Evolutionary conservation across 169 alveolate genomes (phyloP).

Genomic region (Plasmodium vivax): DNA sequence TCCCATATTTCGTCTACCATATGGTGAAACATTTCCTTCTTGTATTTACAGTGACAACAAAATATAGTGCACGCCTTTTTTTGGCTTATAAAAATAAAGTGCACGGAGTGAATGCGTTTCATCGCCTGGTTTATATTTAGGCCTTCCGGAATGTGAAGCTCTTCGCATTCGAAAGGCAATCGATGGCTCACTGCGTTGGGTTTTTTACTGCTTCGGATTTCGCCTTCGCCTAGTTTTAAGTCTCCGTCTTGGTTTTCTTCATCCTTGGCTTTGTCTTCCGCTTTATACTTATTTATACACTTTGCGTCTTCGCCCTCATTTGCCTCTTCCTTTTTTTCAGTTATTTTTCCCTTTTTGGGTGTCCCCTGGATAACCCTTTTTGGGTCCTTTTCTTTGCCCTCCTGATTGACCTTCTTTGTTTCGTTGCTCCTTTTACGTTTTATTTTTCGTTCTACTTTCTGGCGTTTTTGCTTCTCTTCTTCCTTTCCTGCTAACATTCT

Average conservation of each 20-base stretch:
- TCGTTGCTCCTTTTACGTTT: neutral
- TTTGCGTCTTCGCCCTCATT: neutral
- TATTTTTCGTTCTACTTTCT: neutral
- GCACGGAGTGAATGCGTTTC: neutral
- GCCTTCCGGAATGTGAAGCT: neutral
- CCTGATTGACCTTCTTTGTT: neutral
- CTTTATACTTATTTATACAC: neutral
- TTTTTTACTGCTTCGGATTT: neutral
- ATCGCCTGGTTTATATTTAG: no score
- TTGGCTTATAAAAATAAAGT: neutral
- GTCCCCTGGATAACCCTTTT: neutral
- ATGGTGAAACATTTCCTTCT: neutral
- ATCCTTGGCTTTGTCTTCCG: neutral
- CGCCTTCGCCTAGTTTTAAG: neutral
- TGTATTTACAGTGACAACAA: neutral
- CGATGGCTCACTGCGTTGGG: neutral
- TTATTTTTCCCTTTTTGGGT: neutral
- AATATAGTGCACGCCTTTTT: neutral
- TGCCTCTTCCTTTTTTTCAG: neutral
- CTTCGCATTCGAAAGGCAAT: neutral
- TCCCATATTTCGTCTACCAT: neutral
- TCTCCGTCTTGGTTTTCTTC: neutral
- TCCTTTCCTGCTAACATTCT: neutral
- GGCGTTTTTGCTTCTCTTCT: neutral
- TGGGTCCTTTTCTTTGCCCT: neutral